Conservation (phyloP, 768 basidiomycete genomes). For the Stropharia rugosoannulata region DNA sequence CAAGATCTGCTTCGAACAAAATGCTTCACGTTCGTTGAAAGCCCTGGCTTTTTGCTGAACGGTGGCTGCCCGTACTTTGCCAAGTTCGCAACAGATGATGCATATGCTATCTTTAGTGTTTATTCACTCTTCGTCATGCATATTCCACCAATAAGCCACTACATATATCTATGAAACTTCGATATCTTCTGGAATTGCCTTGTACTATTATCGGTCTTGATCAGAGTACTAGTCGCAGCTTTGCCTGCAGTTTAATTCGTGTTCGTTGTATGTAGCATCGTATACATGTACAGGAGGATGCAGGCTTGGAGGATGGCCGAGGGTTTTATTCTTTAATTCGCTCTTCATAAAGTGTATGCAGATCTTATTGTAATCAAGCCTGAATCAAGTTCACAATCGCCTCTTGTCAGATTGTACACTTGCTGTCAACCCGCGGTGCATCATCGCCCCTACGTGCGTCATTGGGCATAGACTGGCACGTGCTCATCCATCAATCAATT, state of each 20-base stretch:
- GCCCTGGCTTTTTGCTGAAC: no score
- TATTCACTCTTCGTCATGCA: constrained; percentile 17
- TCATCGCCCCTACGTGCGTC: background rate
- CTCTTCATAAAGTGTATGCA: background rate
- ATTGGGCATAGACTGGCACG: background rate
- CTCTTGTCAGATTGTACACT: no score
- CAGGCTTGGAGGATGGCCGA: background rate
- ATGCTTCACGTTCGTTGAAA: no score
- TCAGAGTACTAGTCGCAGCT: constrained; percentile 10
- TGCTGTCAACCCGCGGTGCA: no score
- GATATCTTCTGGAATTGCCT: constrained; percentile 37
- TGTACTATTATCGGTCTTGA: constrained; percentile 29
- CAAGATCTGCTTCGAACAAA: no score
- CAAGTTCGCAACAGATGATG: constrained; percentile 7
- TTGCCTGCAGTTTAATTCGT: constrained; percentile 14
- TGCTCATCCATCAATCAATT: background rate
- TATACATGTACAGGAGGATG: background rate
- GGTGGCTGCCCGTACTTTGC: no score
- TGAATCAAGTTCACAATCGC: no score
- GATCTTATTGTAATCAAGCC: background rate
- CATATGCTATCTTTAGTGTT: constrained; percentile 7
- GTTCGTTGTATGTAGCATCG: constrained; percentile 17
- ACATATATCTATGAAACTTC: constrained; percentile 31
- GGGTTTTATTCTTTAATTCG: background rate
- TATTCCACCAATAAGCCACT: constrained; percentile 17